Evolutionary conservation across 2,329 filamentous ascomycete genomes (phyloP).

Genomic region (Seiridium unicorne): DNA sequence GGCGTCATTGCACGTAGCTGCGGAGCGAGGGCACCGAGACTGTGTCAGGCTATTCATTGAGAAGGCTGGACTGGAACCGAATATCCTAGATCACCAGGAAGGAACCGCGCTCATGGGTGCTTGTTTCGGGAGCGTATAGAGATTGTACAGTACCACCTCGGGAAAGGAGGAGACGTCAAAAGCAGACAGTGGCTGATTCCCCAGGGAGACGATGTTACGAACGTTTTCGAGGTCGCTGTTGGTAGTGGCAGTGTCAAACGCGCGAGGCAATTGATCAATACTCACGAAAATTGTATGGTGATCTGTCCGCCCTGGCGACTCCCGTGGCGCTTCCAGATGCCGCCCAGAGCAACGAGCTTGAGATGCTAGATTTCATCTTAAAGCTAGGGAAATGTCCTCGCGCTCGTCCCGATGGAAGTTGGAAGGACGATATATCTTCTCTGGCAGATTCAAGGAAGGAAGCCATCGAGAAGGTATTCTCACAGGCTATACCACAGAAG

Average conservation of each 20-base stretch:
- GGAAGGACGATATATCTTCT: neutral
- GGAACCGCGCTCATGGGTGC: constrained; percentile 2
- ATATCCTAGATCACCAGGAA: neutral
- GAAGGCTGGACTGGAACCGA: neutral
- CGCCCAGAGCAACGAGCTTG: neutral
- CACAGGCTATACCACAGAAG: neutral
- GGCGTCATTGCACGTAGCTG: neutral
- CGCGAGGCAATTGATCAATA: neutral
- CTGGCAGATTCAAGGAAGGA: neutral
- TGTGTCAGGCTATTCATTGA: neutral
- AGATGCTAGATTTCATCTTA: neutral
- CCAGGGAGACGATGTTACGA: neutral
- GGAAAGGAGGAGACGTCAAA: neutral
- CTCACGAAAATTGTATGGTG: neutral
- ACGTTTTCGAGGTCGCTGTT: neutral
- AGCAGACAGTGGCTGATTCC: neutral
- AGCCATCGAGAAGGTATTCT: neutral
- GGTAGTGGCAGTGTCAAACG: neutral
- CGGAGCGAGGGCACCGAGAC: neutral
- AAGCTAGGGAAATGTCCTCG: neutral
- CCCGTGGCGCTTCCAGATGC: neutral
- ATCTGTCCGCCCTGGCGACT: neutral
- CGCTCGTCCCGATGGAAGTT: neutral
- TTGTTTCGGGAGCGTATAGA: neutral
- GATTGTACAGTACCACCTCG: neutral